Percentiles rank a stretch among this genome's conserved stretches.
Evolutionary conservation across 257 asterid genomes (phyloP).

Genomic region (Capsicum pubescens): DNA sequence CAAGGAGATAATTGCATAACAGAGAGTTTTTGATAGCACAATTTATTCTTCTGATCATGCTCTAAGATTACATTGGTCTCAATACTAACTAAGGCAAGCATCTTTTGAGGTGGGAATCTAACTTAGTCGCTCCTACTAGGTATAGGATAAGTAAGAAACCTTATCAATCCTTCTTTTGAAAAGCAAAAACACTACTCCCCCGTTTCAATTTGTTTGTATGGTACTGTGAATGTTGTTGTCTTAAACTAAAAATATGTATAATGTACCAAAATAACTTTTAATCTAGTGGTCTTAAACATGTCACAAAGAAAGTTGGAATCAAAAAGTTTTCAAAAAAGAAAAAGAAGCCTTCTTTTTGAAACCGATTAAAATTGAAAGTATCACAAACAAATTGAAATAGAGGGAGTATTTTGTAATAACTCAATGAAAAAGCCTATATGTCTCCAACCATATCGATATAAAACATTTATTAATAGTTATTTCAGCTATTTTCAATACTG

Average conservation of each 20-base stretch:
- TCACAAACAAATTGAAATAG: too few relatives aligned
- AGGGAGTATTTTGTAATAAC: background rate
- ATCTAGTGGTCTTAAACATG: too few relatives aligned
- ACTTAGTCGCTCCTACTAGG: background rate
- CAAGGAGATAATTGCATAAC: background rate
- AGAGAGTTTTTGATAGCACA: background rate
- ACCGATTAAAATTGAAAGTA: too few relatives aligned
- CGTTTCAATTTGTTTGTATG: too few relatives aligned
- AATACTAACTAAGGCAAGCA: background rate
- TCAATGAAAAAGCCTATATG: background rate
- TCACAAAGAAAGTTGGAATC: too few relatives aligned
- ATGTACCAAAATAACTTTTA: too few relatives aligned
- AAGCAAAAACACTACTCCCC: background rate
- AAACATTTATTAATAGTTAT: background rate
- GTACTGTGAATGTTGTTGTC: too few relatives aligned
- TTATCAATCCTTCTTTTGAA: conserved; percentile 1
- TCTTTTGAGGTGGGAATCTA: background rate
- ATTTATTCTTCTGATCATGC: background rate
- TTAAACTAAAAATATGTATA: too few relatives aligned
- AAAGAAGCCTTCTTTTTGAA: too few relatives aligned
- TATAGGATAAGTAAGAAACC: background rate
- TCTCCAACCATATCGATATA: conserved; percentile 8
- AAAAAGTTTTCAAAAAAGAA: too few relatives aligned
- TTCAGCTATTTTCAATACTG: background rate
- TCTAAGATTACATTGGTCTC: background rate